Base-by-base conservation (phyloP, 148 eudicot genomes). In the Chenopodium album region DNA sequence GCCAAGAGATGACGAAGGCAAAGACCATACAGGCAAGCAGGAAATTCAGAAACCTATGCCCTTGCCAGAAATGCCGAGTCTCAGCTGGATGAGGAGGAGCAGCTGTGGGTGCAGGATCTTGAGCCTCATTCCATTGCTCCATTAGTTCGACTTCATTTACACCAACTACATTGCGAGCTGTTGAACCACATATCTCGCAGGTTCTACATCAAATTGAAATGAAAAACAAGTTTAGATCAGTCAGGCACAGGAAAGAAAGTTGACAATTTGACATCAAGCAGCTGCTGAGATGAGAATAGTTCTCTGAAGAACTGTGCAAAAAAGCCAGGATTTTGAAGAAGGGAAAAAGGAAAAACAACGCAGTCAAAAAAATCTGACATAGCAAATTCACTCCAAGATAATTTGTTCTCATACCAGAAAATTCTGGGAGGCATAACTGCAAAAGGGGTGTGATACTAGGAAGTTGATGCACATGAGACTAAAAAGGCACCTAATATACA, bases 1-100 rank as follows among this genome's bases (percentile, higher is more conserved):
- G 93, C 98, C 98, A 94, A 32, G 98, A 94, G 73, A 94, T 91
- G 84, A 94, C 98, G 84, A 94, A 94, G 47, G 98, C 98, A 82
- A 94, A 94, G 22, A 94, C 97, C 94, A 92, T 91, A 80, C 98
- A 94, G 31, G 97, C 98, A 13, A 94, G 83, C 84, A 94, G 82
- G 86, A 94, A 94, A 79, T 94, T 94, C 78, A 94, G 85, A 71
- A 94, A 94, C 76, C 93, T 86, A 75, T 92, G 94, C 14, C 98
- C 97, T 88, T 90, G 94, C 97, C 93, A 94, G 83, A 91, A 94
- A 75, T 86, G 91, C 70, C 91, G 87, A 34, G 90, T 79, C 88
- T 86, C 94, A 68, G 90, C 23, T 8, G 78, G 59, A 63, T 85
- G 81, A 20, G 81, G 80, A 1, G 89, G 79, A 20, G 85, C 54